These are phyloP conservation scores for Suillus lakei DNA, from an alignment of 768 basidiomycete species.

Conservation along the genomic window DNA sequence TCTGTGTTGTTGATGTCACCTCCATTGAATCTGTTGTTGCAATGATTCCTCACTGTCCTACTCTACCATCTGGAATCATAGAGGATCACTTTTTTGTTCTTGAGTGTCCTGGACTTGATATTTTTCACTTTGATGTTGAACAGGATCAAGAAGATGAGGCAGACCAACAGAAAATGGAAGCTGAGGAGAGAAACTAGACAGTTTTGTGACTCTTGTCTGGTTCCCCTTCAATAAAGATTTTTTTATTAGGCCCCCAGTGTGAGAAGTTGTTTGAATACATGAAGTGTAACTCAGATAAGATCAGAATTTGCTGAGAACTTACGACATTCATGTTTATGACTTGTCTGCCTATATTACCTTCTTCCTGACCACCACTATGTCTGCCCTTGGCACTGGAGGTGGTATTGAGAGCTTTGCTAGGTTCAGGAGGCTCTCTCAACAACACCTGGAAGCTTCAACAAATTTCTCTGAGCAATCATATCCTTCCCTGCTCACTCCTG, in stretches of 20 bases:
- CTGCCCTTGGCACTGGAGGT: background rate
- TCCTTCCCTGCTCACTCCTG: background rate
- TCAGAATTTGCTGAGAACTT: no score
- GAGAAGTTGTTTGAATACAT: no score
- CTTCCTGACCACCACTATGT: background rate
- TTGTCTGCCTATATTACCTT: no score
- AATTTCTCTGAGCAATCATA: background rate
- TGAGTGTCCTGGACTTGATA: background rate
- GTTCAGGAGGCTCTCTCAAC: background rate
- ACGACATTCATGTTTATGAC: no score
- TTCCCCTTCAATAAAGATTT: no score
- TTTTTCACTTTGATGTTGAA: constrained; percentile 3
- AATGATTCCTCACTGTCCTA: constrained; percentile 25
- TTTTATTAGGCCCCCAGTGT: no score
- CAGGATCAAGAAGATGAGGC: constrained; percentile 2
- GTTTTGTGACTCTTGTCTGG: no score
- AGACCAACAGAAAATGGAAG: background rate
- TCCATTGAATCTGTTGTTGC: constrained; percentile 24
- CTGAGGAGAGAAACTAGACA: constrained; percentile 7
- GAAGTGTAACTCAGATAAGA: no score
- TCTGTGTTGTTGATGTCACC: constrained; percentile 17
- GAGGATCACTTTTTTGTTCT: constrained; percentile 9
- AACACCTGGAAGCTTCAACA: background rate
- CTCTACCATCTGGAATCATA: constrained; percentile 10
- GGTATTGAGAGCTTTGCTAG: background rate